Conservation (phyloP, 176 grass and related monocot species). For the Pontederia paniculata region DNA sequence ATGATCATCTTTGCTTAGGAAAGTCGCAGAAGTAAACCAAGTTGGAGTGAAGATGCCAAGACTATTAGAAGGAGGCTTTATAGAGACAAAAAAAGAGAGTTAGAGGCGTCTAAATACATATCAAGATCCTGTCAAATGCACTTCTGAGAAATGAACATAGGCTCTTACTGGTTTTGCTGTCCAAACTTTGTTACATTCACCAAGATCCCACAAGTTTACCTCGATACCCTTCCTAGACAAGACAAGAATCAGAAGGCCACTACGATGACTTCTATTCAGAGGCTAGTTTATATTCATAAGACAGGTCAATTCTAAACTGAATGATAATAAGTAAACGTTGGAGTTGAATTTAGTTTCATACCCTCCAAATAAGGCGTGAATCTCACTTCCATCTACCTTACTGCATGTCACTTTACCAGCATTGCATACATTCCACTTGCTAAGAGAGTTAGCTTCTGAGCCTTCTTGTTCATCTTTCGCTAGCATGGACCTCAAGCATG, state of each 20-base stretch:
- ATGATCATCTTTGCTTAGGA: slow-evolving; percentile 89
- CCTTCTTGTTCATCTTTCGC: slow-evolving; percentile 28
- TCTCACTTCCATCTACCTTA: slow-evolving; percentile 58
- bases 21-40: slow-evolving; percentile 85
- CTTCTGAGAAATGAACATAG: slow-evolving; percentile 9
- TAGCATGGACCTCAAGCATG: slow-evolving; percentile 37
- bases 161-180: slow-evolving; percentile 75
- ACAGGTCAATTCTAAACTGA: not conserved
- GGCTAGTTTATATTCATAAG: not conserved
- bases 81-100: slow-evolving; percentile 11
- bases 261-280: not conserved
- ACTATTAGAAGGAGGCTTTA: slow-evolving; percentile 64
- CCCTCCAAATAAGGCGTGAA: slow-evolving; percentile 85
- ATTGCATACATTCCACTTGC: slow-evolving; percentile 64
- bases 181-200: slow-evolving; percentile 60
- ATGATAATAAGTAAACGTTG: not conserved
- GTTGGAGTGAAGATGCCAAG: slow-evolving; percentile 63
- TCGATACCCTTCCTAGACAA: slow-evolving; percentile 59
- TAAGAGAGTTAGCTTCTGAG: slow-evolving; percentile 29
- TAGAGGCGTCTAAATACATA: slow-evolving; percentile 15
- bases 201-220: slow-evolving; percentile 85
- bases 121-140: slow-evolving; percentile 4
- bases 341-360: slow-evolving; percentile 21
- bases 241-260: slow-evolving; percentile 7
- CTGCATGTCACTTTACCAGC: slow-evolving; percentile 47